Evolutionary conservation across 441 rosid genomes (phyloP).

Genomic region (Erodium moschatum): DNA sequence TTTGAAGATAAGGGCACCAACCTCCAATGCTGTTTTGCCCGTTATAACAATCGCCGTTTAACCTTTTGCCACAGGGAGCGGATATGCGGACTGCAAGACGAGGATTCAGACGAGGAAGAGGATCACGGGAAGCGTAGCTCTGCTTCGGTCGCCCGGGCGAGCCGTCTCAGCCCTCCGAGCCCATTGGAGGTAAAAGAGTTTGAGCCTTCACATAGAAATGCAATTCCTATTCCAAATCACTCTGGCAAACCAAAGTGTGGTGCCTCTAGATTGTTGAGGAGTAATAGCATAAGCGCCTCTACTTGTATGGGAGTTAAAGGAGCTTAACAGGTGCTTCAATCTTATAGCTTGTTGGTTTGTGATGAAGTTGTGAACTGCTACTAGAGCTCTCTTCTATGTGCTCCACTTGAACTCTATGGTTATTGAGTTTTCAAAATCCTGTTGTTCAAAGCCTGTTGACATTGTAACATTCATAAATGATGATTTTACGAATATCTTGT

Average conservation of each 20-base stretch:
- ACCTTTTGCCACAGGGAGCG: conserved; percentile 48
- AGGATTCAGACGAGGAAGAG: conserved; percentile 15
- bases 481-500: too few species aligned
- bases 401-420: too few species aligned
- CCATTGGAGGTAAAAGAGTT: neutral
- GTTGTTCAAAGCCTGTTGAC: too few species aligned
- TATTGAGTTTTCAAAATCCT: too few species aligned
- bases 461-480: too few species aligned
- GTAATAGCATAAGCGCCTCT: conserved; percentile 90
- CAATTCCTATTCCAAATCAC: conserved; percentile 26
- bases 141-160: neutral
- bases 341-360: too few species aligned
- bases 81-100: conserved; percentile 37
- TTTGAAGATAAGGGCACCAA: too few species aligned
- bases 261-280: conserved; percentile 71
- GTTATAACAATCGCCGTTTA: neutral
- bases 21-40: too few species aligned
- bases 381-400: too few species aligned
- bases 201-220: conserved; percentile 28
- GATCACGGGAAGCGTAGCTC: conserved; percentile 26
- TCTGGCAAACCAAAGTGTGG: conserved; percentile 31
- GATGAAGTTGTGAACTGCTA: too few species aligned
- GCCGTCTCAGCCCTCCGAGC: neutral
- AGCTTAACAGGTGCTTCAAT: conserved; percentile 20
- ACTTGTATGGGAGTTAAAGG: conserved; percentile 59